Conservation (phyloP, 2,329 filamentous ascomycete genomes). For the Neocatenulostroma microsporum region DNA sequence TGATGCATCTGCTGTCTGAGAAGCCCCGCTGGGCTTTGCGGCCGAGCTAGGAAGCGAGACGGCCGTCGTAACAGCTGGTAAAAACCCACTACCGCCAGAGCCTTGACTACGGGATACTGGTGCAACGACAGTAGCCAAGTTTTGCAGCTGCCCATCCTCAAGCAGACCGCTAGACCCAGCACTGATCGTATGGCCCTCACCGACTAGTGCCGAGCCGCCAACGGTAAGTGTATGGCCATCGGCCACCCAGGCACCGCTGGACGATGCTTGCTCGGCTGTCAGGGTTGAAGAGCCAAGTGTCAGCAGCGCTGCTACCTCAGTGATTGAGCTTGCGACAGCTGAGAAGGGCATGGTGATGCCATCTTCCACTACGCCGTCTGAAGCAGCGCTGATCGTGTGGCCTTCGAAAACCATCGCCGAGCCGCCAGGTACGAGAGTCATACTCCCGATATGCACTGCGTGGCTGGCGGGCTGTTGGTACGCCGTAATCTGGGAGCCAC, state of each 20-base stretch:
- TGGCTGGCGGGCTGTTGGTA: background rate
- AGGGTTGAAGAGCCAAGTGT: background rate
- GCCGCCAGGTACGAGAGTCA: background rate
- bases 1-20: too few relatives aligned
- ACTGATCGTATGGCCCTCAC: background rate
- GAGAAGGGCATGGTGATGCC: background rate
- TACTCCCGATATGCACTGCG: background rate
- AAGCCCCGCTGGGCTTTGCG: too few relatives aligned
- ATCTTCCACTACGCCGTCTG: background rate
- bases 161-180: background rate
- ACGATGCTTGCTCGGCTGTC: background rate
- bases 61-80: background rate
- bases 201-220: background rate
- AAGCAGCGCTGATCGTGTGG: slow-evolving; percentile 1
- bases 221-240: background rate
- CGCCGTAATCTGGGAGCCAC: background rate
- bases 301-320: too few relatives aligned
- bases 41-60: too few relatives aligned
- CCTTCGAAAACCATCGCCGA: background rate
- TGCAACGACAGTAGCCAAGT: background rate
- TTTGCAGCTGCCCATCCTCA: background rate
- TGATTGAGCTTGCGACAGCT: background rate
- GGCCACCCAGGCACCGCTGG: background rate
- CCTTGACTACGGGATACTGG: background rate
- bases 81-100: background rate